phyloP scores from a whole-genome alignment of 352 stramenopile species.

The Pythium vanterpoolii region DNA sequence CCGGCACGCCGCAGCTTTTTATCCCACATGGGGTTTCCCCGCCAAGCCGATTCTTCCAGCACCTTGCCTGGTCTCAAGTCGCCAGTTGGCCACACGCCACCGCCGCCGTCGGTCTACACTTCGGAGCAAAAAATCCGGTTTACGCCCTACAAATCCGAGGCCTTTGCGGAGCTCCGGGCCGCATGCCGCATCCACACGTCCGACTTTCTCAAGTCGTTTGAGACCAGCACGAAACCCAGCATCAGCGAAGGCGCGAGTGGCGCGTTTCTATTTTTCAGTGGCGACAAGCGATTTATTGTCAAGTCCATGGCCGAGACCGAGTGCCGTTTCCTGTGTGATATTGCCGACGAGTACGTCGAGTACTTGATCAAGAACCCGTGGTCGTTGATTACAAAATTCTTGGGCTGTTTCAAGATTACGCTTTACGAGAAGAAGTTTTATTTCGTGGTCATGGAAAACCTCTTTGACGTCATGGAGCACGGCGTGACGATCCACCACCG shows the following conservation, averaged over 20 bases:
- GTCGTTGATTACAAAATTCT: slow-evolving; percentile 88
- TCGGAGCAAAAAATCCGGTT: slow-evolving; percentile 54
- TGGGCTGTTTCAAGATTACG: slow-evolving; percentile 87
- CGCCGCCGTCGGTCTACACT: slow-evolving; percentile 14
- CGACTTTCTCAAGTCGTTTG: slow-evolving; percentile 74
- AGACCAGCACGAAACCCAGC: slow-evolving; percentile 82
- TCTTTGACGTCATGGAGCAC: slow-evolving; percentile 75
- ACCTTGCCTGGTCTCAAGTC: slow-evolving; percentile 9
- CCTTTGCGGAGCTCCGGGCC: slow-evolving; percentile 74
- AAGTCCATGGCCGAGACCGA: slow-evolving; percentile 88
- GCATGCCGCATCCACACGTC: slow-evolving; percentile 58
- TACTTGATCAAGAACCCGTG: slow-evolving; percentile 73
- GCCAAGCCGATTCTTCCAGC: slow-evolving; percentile 11
- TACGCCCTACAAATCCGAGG: slow-evolving; percentile 66
- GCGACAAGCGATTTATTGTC: slow-evolving; percentile 89
- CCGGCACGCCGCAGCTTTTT: slow-evolving; percentile 16
- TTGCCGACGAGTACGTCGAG: slow-evolving; percentile 83
- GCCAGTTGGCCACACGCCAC: neutral
- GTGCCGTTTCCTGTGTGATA: slow-evolving; percentile 77
- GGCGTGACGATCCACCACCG: slow-evolving; percentile 77
- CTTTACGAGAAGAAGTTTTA: slow-evolving; percentile 90
- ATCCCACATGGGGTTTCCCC: slow-evolving; percentile 22
- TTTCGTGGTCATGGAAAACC: slow-evolving; percentile 93
- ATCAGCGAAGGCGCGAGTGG: slow-evolving; percentile 89
- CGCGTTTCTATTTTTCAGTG: slow-evolving; percentile 92